Evolutionary conservation across 345 rosid species (phyloP), one percentile per base, ranked within the genome.

Genomic region (Lumnitzera racemosa): DNA sequence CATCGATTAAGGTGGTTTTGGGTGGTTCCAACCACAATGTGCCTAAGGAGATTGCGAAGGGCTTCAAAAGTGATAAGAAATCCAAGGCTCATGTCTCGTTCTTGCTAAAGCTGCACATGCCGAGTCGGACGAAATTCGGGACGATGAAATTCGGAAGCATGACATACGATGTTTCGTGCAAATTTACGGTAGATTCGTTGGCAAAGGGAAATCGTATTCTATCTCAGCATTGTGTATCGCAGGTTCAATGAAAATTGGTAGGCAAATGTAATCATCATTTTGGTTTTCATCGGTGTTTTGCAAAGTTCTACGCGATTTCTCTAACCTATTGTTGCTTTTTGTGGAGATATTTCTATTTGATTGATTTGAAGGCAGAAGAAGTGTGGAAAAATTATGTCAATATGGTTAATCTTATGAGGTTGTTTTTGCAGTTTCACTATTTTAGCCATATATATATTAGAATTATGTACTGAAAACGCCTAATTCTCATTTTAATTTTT

Each of bases 111-210:
- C 46, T 83, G 67, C 66, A 65, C 12, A 25, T 76, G 12, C 61
- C 70, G 11, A 58, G 73, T 58, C 51, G 64, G 55, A 51, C 81
- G 60, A 78, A 55, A 7, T 55, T 69, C 31, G 59, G 76, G 43
- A 49, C 57, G n/a, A 54, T 81, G 2, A 68, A 59, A 24, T 67
- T 76, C 20, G 70, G 74, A 71, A 63, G 14, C 43, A 75, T 66
- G 63, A 69, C 62, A 59, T 60, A 75, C 29, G 60, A 69, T 53
- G 83, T 82, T 47, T 67, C 67, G 47, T 87, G 95, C 70, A 63
- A 74, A 52, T 70, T 90, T 55, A 67, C 75, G 64, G 81, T 90
- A 46, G 70, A 66, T 56, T 78, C 74, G 2, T 60, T 79, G 55
- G 80, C 72, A 25, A 47, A 59, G 49, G 79, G 67, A 58, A 67